Conservation (phyloP, 768 basidiomycete genomes). For the Trametes cubensis region DNA sequence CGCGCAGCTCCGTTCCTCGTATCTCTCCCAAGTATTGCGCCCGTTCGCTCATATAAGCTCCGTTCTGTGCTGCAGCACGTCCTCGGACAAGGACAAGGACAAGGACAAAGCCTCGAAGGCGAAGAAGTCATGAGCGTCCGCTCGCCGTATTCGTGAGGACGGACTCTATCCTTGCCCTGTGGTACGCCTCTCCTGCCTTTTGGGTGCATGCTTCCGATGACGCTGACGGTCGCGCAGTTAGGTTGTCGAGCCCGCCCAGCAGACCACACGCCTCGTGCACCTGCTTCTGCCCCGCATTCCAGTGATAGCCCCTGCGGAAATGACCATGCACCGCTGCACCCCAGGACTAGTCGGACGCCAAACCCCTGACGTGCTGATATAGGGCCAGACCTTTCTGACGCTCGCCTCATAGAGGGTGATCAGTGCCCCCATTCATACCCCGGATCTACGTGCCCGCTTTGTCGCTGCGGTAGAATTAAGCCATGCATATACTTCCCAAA, state of each 20-base stretch:
- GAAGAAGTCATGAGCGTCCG: conserved; percentile 23
- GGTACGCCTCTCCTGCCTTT: conserved; percentile 9
- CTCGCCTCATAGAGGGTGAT: background rate
- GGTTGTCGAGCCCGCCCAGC: background rate
- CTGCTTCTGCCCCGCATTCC: conserved; percentile 6
- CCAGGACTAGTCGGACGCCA: background rate
- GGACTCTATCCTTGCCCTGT: background rate
- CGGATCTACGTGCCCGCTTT: background rate
- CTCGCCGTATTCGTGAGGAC: background rate
- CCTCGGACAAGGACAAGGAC: conserved; percentile 16
- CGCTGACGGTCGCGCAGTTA: conserved; percentile 12
- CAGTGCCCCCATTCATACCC: background rate
- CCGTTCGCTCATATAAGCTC: background rate
- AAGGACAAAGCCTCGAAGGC: conserved; percentile 1
- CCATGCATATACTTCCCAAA: background rate
- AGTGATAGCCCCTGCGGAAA: conserved; percentile 1
- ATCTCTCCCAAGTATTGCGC: background rate
- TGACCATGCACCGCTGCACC: background rate
- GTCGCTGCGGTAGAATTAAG: background rate
- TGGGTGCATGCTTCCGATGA: background rate
- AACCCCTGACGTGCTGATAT: background rate
- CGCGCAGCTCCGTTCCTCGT: conserved; percentile 12
- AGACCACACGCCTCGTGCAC: conserved; percentile 5
- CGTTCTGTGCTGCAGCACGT: conserved; percentile 8
- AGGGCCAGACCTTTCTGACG: background rate